phyloP scores from a whole-genome alignment of 495 filamentous ascomycete species.

The Penicillium cosmopolitanum region DNA sequence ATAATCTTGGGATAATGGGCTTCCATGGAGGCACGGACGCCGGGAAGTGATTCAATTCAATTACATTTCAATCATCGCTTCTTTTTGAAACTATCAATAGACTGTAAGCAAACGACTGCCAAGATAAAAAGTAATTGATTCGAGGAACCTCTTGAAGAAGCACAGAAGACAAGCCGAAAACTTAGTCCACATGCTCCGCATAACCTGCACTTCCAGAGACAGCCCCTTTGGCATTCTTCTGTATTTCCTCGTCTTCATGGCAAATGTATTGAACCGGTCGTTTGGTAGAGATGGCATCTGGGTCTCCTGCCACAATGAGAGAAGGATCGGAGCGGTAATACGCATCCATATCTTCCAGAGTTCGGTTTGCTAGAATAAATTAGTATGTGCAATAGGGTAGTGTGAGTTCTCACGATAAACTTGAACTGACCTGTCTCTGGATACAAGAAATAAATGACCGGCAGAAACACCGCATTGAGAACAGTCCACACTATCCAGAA shows the following conservation, averaged over 20 bases:
- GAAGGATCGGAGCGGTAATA: constrained; percentile 49
- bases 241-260: constrained; percentile 31
- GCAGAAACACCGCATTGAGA: constrained; percentile 26
- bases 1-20: no score
- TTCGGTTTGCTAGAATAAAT: constrained; percentile 2
- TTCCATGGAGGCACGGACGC: no score
- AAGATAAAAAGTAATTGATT: not conserved
- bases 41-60: no score
- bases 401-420: not conserved
- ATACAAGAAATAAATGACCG: constrained; percentile 35
- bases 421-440: constrained; percentile 23
- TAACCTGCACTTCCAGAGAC: not conserved
- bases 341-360: constrained; percentile 45
- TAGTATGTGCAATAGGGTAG: not conserved
- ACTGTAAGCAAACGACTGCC: no score
- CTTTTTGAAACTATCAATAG: no score
- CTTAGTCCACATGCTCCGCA: constrained; percentile 1
- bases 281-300: constrained; percentile 29
- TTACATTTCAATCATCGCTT: no score
- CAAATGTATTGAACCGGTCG: constrained; percentile 33
- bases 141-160: no score
- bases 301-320: constrained; percentile 42
- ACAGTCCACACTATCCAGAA: constrained; percentile 16
- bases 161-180: not conserved
- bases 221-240: constrained; percentile 15